Evolutionary conservation across 768 basidiomycete species (phyloP), one percentile per base, ranked within the genome.

Genomic region (Clavaria fumosa): DNA sequence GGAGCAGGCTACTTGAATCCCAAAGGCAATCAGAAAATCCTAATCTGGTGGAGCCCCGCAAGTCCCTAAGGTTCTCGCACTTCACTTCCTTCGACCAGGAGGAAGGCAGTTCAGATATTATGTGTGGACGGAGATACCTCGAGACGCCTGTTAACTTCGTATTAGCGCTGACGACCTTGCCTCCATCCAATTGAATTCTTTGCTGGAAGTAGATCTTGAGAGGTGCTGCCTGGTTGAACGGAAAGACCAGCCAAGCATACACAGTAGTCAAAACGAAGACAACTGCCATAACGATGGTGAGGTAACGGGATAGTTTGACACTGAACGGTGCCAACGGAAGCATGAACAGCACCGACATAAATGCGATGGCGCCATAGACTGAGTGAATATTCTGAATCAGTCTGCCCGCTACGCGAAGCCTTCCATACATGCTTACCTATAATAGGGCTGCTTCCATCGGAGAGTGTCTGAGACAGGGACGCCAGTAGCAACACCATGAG

Each of bases 131-230:
- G 21, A 77, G 44, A 43, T 67, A 72, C 17, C 58, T 49, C 5
- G 53, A 40, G 6, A 68, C 55, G 3, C 70, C 68, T 0, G 60
- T 64, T 3, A 78, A 50, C 7, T 54, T 49, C 9, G 43, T 43
- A n/a, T 50, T 45, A 2, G 49, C 48, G 28, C 53, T 43, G 11
- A 45, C 35, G 23, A 50, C 51, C 18, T 47, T 40, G 21, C 57
- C 47, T 17, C 42, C 39, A 9, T 54, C 52, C 7, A 82, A 53
- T 34, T 66, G 58, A 4, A 82, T 58, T 1, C 50, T 60, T 50
- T 85, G 83, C 34, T 64, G 63, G 63, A 84, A 86, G 54, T 64
- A 81, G 1, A 83, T 55, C 44, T 81, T 83, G 48, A 84, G 56
- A 0, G 80, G 81, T 4, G 67, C 53, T 15, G 66, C 52, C 27